Conservation (phyloP, 1,284 basidiomycete species). For the Kwoniella shivajii region DNA sequence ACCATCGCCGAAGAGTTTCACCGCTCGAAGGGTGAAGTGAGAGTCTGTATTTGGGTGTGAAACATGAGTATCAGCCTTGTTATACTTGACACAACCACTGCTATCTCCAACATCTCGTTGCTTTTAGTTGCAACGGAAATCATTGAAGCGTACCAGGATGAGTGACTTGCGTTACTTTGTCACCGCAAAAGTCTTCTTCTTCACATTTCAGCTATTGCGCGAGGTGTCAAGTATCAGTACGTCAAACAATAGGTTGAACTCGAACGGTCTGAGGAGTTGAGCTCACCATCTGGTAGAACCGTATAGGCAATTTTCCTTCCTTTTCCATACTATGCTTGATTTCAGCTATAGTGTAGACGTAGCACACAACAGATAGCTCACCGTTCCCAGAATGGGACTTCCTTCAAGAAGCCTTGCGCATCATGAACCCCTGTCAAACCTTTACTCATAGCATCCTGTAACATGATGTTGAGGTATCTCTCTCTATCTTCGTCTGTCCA, state of each 20-base stretch:
- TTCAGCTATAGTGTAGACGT: background rate
- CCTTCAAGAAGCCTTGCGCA: constrained; percentile 62
- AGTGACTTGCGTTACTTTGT: constrained; percentile 63
- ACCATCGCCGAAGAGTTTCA: constrained; percentile 79
- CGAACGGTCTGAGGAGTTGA: constrained; percentile 31
- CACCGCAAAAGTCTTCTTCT: constrained; percentile 67
- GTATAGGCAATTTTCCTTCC: constrained; percentile 60
- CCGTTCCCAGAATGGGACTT: constrained; percentile 69
- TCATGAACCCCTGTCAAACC: constrained; percentile 85
- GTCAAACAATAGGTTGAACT: background rate
- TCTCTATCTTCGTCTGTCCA: constrained; percentile 64
- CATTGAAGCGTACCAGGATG: constrained; percentile 24
- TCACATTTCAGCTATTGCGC: constrained; percentile 46
- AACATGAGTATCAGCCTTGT: constrained; percentile 57
- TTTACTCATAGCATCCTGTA: constrained; percentile 67
- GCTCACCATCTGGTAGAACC: constrained; percentile 76
- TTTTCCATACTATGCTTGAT: constrained; percentile 62
- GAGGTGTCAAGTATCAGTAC: background rate
- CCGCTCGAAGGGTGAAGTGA: constrained; percentile 68
- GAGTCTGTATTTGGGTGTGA: constrained; percentile 52
- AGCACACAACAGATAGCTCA: constrained; percentile 52
- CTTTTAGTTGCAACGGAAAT: too few species aligned
- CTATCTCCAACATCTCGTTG: background rate
- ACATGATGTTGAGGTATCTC: constrained; percentile 65
- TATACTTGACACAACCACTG: background rate